phyloP scores from a whole-genome alignment of 768 basidiomycete genomes.

The Mycena haematopus region DNA sequence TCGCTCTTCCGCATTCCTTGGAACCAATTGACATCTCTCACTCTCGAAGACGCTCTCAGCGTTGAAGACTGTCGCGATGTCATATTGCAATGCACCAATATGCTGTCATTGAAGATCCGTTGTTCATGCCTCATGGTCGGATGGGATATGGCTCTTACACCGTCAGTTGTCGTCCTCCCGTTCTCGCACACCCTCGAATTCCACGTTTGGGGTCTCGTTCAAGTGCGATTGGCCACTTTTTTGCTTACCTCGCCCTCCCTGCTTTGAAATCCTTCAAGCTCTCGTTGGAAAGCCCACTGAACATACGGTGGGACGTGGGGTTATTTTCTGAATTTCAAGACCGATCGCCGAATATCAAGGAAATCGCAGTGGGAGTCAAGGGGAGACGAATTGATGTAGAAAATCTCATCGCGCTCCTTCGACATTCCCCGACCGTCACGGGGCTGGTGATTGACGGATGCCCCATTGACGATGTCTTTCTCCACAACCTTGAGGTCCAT shows the following conservation, averaged over 20 bases:
- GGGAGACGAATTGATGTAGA: not conserved
- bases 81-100: not conserved
- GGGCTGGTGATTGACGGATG: not conserved
- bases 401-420: not conserved
- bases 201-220: not conserved
- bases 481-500: not conserved
- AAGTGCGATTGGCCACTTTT: not conserved
- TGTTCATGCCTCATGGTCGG: not conserved
- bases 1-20: not conserved
- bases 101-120: not conserved
- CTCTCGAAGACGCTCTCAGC: not conserved
- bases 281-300: not conserved
- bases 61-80: not conserved
- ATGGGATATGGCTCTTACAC: not conserved
- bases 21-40: not conserved
- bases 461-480: not conserved
- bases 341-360: not conserved
- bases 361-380: not conserved
- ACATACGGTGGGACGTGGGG: not conserved
- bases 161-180: not conserved
- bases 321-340: not conserved
- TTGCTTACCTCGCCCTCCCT: not conserved
- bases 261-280: not conserved
- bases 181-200: not conserved
- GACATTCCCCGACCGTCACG: not conserved